These are phyloP conservation scores for Pleurotus platypus DNA, from an alignment of 768 basidiomycete genomes.

Conservation along the genomic window DNA sequence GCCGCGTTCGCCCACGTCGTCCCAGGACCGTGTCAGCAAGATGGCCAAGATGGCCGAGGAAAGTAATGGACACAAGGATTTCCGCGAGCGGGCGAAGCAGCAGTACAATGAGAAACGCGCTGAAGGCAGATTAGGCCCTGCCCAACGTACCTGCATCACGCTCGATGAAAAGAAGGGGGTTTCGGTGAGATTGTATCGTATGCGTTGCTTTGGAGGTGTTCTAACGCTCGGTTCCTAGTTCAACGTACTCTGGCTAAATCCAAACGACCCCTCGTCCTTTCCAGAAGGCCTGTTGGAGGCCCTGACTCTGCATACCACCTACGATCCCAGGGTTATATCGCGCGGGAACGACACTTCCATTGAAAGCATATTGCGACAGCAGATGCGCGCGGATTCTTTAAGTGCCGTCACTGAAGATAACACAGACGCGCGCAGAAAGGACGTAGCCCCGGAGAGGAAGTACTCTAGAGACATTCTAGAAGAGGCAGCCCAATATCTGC, in stretches of 20 bases:
- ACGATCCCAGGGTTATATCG: conserved; percentile 9
- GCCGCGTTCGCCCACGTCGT: conserved; percentile 55
- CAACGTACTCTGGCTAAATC: conserved; percentile 78
- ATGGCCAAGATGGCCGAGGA: conserved; percentile 70
- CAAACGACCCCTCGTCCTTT: conserved; percentile 58
- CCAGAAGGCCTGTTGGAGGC: conserved; percentile 63
- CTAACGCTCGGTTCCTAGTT: conserved; percentile 46
- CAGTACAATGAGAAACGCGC: conserved; percentile 78
- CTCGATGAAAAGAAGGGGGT: conserved; percentile 75
- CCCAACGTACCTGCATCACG: conserved; percentile 69
- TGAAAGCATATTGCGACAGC: conserved; percentile 56
- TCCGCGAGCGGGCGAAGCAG: conserved; percentile 64
- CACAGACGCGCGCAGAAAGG: conserved; percentile 14
- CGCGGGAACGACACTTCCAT: conserved; percentile 24
- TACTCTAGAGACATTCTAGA: conserved; percentile 57
- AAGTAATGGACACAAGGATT: conserved; percentile 48
- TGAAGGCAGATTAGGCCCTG: conserved; percentile 62
- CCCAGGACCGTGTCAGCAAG: conserved; percentile 61
- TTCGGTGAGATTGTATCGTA: conserved; percentile 39
- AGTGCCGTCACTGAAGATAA: conserved; percentile 37
- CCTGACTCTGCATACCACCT: conserved; percentile 37
- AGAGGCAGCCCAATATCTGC: conserved; percentile 65
- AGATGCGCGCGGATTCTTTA: conserved; percentile 76
- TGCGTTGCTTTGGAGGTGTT: not conserved
- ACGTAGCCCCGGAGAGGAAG: conserved; percentile 27